These are phyloP conservation scores for Helicostylum pulchrum DNA, from an alignment of 192 early-diverging fungal genomes.

Conservation along the genomic window DNA sequence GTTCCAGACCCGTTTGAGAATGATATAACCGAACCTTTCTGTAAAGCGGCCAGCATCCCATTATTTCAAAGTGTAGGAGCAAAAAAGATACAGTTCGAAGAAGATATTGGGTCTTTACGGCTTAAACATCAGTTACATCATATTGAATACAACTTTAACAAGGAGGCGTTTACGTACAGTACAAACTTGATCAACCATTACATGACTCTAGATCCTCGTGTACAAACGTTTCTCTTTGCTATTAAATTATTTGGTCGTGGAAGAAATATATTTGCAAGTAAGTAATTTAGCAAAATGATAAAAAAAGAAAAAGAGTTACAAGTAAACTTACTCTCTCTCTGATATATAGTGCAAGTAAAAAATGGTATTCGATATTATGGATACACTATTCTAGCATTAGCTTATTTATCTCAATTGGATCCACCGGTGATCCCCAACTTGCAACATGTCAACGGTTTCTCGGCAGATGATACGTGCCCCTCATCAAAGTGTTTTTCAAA, in stretches of 20 bases:
- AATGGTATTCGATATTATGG: background rate
- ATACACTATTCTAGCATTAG: background rate
- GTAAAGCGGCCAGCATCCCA: background rate
- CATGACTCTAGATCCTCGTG: background rate
- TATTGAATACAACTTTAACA: slow-evolving; percentile 1
- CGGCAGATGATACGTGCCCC: background rate
- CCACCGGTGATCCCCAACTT: slow-evolving; percentile 14
- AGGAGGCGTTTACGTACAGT: background rate
- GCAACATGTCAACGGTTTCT: background rate
- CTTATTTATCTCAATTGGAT: background rate
- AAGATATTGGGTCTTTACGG: background rate
- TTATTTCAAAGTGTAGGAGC: background rate
- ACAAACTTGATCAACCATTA: slow-evolving; percentile 2
- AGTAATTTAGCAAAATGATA: too few relatives aligned
- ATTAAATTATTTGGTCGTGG: background rate
- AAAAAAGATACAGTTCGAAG: too few relatives aligned
- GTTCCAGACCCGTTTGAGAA: too few relatives aligned
- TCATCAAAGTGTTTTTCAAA: background rate
- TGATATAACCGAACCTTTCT: too few relatives aligned
- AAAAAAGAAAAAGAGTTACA: too few relatives aligned
- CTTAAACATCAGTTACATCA: too few relatives aligned
- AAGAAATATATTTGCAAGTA: background rate
- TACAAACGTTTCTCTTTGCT: background rate
- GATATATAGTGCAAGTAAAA: too few relatives aligned
- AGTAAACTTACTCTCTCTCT: too few relatives aligned